Base-by-base conservation (phyloP, 2,329 filamentous ascomycete genomes). In the Diaporthe caulivora region DNA sequence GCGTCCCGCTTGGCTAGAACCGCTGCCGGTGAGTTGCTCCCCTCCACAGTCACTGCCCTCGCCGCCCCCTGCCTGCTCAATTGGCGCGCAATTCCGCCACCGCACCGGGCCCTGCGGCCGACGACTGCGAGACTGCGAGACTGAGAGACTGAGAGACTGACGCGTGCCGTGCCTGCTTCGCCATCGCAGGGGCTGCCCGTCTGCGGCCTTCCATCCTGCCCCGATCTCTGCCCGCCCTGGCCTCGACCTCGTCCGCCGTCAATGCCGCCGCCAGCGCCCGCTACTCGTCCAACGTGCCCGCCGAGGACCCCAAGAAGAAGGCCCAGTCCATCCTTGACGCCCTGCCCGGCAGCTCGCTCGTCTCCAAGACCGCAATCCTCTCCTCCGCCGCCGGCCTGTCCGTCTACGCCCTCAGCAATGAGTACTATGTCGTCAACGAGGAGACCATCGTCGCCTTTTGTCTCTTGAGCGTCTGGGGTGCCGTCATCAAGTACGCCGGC, bases 371-470 rank as follows among this genome's bases (percentile, higher is more conserved):
- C 79, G 97, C 97, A 82, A 96, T 98, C 83, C 93, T 99, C 81
- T 98, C 96, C 82, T 95, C 95, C 80, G 93, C 93, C 78, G 94
- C 97, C 81, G 96, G 94, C 87, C 86, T 97, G 80, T 95, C 94
- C 81, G 91, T 97, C 85, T 97, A 97, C 83, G 97, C 95, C 82
- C 95, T 99, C 87, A 97, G 94, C 92, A 99, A 97, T 88, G 97
- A 99, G 91, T 95, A 98, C 89, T 98, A 98, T 87, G 95, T 99
- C 84, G 90, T 99, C 87, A 99, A 99, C 89, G 97, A 99, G 90
- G 97, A 99, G 90, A 94, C 95, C 77, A 94, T 99, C 83, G 94
- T 97, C 82, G 94, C 94, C 78, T 91, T 99, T 87, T 97, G 94
- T 85, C 90, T 99, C 81, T 88, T 98, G 83, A 95, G 93, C 83